phyloP scores from a whole-genome alignment of 2,329 filamentous ascomycete genomes.

The Gremmenia infestans region DNA sequence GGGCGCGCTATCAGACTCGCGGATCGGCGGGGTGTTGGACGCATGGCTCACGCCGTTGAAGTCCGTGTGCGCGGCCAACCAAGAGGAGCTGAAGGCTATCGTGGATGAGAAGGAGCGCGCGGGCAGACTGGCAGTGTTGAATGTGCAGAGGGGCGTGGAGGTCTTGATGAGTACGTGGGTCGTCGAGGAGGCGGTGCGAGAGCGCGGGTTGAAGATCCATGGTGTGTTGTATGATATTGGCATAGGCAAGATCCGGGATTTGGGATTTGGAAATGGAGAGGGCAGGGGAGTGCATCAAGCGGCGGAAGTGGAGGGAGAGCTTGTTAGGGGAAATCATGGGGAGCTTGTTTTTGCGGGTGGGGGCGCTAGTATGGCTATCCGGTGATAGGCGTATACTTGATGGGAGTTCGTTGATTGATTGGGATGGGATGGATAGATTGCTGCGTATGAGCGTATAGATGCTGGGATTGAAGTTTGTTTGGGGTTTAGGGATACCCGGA shows the following conservation, averaged over 20 bases:
- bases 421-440: no score
- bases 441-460: no score
- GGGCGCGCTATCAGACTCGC: constrained; percentile 46
- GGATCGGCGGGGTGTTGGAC: constrained; percentile 50
- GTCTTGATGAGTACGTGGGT: constrained; percentile 63
- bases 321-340: constrained; percentile 41
- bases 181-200: constrained; percentile 64
- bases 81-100: constrained; percentile 51
- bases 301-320: constrained; percentile 5
- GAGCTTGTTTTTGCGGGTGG: constrained; percentile 45
- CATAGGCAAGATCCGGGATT: constrained; percentile 44
- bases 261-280: constrained; percentile 38
- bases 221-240: constrained; percentile 68
- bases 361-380: constrained; percentile 35
- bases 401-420: no score
- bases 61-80: constrained; percentile 41
- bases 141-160: constrained; percentile 65
- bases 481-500: no score
- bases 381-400: constrained; percentile 10
- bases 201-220: constrained; percentile 69
- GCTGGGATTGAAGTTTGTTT: no score
- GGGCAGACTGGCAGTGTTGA: constrained; percentile 67
- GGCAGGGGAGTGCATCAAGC: constrained; percentile 2
- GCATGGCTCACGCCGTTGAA: constrained; percentile 50
- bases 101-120: constrained; percentile 49